phyloP scores from a whole-genome alignment of 352 stramenopile genomes.

The Phytophthora macrochlamydospora region DNA sequence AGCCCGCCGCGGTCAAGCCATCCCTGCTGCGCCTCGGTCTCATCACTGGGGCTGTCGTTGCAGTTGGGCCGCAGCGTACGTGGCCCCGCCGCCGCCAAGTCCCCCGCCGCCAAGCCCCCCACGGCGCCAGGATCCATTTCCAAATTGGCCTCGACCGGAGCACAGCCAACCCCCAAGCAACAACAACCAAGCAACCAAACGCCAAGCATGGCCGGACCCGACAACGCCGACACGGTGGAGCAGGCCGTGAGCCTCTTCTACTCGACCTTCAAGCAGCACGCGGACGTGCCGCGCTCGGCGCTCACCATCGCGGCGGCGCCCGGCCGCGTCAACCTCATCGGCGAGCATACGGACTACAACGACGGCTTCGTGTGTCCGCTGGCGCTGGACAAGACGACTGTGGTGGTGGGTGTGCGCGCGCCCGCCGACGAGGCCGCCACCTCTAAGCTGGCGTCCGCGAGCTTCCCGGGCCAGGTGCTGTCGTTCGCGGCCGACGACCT shows the following conservation, averaged over 20 bases:
- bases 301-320: conserved; percentile 80
- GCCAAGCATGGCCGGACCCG: conserved; percentile 19
- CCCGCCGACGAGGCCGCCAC: conserved; percentile 22
- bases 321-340: conserved; percentile 96
- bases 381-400: conserved; percentile 90
- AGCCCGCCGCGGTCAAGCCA: neutral
- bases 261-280: conserved; percentile 47
- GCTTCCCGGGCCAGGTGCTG: conserved; percentile 54
- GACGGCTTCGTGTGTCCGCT: conserved; percentile 96
- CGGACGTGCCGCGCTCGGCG: conserved; percentile 37
- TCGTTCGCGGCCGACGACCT: conserved; percentile 56
- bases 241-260: conserved; percentile 70
- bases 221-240: conserved; percentile 40
- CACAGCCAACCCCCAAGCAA: conserved; percentile 4
- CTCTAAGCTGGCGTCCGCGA: conserved; percentile 60
- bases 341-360: conserved; percentile 97
- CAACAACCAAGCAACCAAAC: neutral
- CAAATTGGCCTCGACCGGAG: conserved; percentile 12
- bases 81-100: neutral
- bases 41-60: neutral
- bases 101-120: neutral
- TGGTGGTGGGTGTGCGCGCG: conserved; percentile 71
- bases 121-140: conserved; percentile 5
- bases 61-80: neutral
- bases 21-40: neutral